These are phyloP conservation scores for Fraxinus dipetala DNA, from an alignment of 305 asterid species.

Conservation along the genomic window DNA sequence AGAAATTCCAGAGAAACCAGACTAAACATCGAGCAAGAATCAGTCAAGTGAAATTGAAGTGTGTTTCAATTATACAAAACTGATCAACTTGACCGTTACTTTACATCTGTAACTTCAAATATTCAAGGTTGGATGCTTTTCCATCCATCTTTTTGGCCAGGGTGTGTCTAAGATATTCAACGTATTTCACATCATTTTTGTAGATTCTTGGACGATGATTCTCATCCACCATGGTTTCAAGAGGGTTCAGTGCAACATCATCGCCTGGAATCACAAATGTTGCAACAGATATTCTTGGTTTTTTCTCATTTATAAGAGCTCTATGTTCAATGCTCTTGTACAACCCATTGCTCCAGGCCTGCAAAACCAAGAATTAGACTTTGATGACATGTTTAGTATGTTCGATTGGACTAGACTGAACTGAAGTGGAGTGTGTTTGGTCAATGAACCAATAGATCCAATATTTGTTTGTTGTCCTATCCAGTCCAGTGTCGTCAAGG, in stretches of 20 bases:
- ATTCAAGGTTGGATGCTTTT: constrained; percentile 14
- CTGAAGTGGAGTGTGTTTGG: background rate
- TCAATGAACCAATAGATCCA: background rate
- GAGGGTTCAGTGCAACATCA: constrained; percentile 29
- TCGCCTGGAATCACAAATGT: constrained; percentile 33
- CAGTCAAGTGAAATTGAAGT: background rate
- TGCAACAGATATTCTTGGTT: constrained; percentile 33
- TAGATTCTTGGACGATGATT: constrained; percentile 19
- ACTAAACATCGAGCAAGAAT: background rate
- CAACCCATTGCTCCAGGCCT: constrained; percentile 51
- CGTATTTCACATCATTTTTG: constrained; percentile 26
- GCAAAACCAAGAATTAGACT: background rate
- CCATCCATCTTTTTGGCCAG: constrained; percentile 35
- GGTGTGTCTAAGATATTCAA: constrained; percentile 30
- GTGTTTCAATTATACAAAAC: too few relatives aligned
- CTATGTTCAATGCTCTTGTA: constrained; percentile 49
- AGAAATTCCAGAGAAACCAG: background rate
- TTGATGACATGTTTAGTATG: background rate
- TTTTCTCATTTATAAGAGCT: constrained; percentile 30
- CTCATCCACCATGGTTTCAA: constrained; percentile 27
- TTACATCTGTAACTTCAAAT: background rate
- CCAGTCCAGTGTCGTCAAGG: background rate
- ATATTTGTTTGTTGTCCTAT: background rate
- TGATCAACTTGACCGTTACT: background rate
- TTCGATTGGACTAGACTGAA: background rate